Conservation (phyloP, 768 basidiomycete species). For the Pleurotus ostreatus region DNA sequence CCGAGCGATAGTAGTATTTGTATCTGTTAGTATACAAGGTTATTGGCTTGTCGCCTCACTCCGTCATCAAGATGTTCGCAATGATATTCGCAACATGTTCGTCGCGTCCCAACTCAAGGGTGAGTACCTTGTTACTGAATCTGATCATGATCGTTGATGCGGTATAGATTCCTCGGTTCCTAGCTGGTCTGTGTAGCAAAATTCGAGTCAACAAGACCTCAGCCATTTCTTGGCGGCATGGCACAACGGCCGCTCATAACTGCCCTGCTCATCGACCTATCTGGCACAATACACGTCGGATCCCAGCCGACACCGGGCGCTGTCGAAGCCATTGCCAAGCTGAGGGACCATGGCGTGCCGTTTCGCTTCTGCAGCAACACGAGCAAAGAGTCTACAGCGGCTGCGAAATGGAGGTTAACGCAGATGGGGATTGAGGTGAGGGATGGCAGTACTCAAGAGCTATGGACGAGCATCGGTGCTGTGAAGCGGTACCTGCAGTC, state of each 20-base stretch:
- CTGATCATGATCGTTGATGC: too few species aligned
- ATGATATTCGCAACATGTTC: too few species aligned
- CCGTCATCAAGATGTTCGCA: too few species aligned
- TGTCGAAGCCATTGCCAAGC: conserved; percentile 35
- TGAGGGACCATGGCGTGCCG: conserved; percentile 30
- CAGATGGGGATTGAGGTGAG: conserved; percentile 46
- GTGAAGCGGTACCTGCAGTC: conserved; percentile 42
- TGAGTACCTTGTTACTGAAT: too few species aligned
- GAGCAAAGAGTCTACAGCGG: conserved; percentile 54
- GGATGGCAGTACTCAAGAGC: conserved; percentile 25
- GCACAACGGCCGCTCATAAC: conserved; percentile 33
- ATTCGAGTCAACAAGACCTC: background rate
- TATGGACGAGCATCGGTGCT: conserved; percentile 65
- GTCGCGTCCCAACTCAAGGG: too few species aligned
- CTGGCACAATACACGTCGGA: conserved; percentile 62
- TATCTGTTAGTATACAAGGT: too few species aligned
- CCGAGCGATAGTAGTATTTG: too few species aligned
- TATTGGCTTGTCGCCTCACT: too few species aligned
- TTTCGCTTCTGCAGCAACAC: conserved; percentile 66
- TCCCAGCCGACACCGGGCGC: conserved; percentile 44
- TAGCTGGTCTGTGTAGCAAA: too few species aligned
- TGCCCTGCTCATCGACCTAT: conserved; percentile 62
- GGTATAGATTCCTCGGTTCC: too few species aligned
- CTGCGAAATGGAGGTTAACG: conserved; percentile 37
- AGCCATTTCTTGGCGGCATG: background rate